Evolutionary conservation across 2,329 filamentous ascomycete genomes (phyloP), one percentile per base, ranked within the genome.

Genomic region (Colletotrichum gigasporum): DNA sequence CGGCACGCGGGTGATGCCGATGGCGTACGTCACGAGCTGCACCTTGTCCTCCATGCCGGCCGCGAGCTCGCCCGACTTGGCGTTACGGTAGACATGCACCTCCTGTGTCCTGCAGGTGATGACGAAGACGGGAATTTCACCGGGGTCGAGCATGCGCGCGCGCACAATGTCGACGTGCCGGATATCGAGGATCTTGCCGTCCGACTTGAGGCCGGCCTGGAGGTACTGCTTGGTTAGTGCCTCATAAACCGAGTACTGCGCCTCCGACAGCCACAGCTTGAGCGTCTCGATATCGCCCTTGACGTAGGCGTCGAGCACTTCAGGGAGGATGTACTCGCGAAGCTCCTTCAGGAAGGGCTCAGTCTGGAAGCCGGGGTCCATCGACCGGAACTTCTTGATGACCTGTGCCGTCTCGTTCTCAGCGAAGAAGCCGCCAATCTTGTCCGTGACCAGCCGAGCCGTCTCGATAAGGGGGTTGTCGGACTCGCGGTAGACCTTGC

Each of bases 1-100:
- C 2, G 96, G 90, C 65, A 97, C 89, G 69, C 96, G 86, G 3
- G 96, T 99, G 65, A 99, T 91, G 71, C 96, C 96, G 71, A 99
- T 98, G 68, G 95, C 96, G 74, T 99, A 99, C 2, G 96, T 98
- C 70, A 99, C 96, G 70, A 97, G 90, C 80, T 99, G 96, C 22
- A 99, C 96, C 81, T 94, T 96, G 80, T 99, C 96, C 79, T 99
- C 96, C 94, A 97, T 98, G 42, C 96, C 96, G 11, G 95, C 95
- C 3, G 95, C 94, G 48, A 99, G 87, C 78, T 97, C 85, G 68
- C 90, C 90, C 1, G 91, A 91, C 85, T 99, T 98, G 63, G 91
- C 89, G 69, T 98, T 97, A 67, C 92, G 88, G 82, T 97, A 99
- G 14, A 98, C 94, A 75, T 99, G 96, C 10, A 99, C 94, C 79